phyloP scores from a whole-genome alignment of 495 filamentous ascomycete species.

The Talaromyces wortmannii region DNA sequence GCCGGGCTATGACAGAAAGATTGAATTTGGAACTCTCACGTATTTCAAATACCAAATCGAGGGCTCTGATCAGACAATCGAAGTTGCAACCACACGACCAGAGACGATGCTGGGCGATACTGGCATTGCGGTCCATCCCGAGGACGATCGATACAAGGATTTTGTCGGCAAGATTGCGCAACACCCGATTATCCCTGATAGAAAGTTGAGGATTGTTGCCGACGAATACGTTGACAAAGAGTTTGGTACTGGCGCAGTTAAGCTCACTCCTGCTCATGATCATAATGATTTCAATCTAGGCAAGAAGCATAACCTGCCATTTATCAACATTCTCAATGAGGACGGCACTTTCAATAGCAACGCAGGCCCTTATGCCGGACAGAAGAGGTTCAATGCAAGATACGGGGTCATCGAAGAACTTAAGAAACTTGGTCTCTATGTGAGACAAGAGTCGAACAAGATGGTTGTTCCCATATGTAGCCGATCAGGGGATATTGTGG shows the following conservation, averaged over 20 bases:
- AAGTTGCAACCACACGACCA: conserved; percentile 71
- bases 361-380: conserved; percentile 53
- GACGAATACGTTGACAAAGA: conserved; percentile 65
- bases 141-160: conserved; percentile 49
- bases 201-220: conserved; percentile 62
- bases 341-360: conserved; percentile 60
- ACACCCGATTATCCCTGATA: conserved; percentile 60
- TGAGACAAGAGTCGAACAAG: conserved; percentile 70
- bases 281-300: conserved; percentile 72
- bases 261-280: conserved; percentile 75
- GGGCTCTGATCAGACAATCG: conserved; percentile 55
- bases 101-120: conserved; percentile 81
- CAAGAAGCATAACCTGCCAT: conserved; percentile 54
- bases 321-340: conserved; percentile 45
- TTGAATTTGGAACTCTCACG: conserved; percentile 66
- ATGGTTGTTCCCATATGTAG: conserved; percentile 74
- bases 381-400: conserved; percentile 72
- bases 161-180: conserved; percentile 63
- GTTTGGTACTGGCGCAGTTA: conserved; percentile 75
- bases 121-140: conserved; percentile 71
- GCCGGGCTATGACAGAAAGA: conserved; percentile 57
- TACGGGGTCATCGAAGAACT: conserved; percentile 64
- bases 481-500: conserved; percentile 75
- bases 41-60: conserved; percentile 69
- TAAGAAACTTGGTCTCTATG: conserved; percentile 63